These are phyloP conservation scores for Wickerhamomyces bovis DNA, from an alignment of 805 yeast species.

Conservation along the genomic window DNA sequence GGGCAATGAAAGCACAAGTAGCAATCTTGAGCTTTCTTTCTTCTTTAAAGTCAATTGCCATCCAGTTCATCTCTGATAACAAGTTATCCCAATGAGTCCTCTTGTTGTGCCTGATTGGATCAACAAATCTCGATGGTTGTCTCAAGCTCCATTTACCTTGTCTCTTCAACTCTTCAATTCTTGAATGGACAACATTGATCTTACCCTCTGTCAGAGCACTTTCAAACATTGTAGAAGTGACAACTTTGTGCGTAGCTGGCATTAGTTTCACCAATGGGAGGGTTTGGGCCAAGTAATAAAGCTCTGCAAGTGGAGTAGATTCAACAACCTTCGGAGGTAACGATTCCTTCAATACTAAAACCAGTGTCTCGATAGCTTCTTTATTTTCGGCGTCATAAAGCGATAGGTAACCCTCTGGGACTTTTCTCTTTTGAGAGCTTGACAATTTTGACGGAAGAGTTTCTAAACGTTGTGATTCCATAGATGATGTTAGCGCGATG, in stretches of 20 bases:
- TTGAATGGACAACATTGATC: constrained; percentile 78
- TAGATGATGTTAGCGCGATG: neutral
- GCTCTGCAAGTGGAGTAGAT: constrained; percentile 70
- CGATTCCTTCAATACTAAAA: constrained; percentile 42
- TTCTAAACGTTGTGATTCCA: neutral
- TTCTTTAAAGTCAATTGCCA: constrained; percentile 73
- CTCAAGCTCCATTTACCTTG: constrained; percentile 87
- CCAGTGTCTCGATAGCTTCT: constrained; percentile 39
- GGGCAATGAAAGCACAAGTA: constrained; percentile 63
- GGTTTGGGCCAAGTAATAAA: constrained; percentile 83
- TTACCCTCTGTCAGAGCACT: constrained; percentile 85
- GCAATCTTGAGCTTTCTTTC: constrained; percentile 63
- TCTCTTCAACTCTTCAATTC: constrained; percentile 88
- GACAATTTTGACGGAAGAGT: neutral
- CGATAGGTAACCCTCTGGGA: constrained; percentile 12
- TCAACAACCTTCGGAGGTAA: constrained; percentile 51
- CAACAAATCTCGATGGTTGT: constrained; percentile 68
- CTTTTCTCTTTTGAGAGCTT: constrained; percentile 10
- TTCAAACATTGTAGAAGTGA: constrained; percentile 81
- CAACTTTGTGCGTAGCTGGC: constrained; percentile 79
- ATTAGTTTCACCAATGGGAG: constrained; percentile 76
- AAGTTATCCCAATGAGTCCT: constrained; percentile 65
- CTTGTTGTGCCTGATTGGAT: constrained; percentile 44
- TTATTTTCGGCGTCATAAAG: constrained; percentile 29
- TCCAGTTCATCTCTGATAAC: constrained; percentile 77